phyloP scores from a whole-genome alignment of 805 yeast genomes.

The Ogataea nakhonphanomensis region DNA sequence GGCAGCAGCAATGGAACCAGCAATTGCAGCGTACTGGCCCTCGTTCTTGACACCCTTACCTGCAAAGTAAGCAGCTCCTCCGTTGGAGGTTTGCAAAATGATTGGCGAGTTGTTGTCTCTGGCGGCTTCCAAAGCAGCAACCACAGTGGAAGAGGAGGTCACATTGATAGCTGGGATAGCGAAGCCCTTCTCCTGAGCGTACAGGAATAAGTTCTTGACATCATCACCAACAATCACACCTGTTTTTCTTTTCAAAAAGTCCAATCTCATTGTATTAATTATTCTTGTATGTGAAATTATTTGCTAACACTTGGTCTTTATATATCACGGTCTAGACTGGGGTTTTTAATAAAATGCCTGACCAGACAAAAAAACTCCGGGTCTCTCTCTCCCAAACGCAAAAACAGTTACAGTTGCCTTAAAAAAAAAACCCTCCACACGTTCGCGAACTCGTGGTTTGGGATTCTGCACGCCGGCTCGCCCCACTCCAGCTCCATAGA shows the following conservation, averaged over 20 bases:
- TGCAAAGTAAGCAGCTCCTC: constrained; percentile 99
- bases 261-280: constrained; percentile 36
- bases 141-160: constrained; percentile 94
- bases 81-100: constrained; percentile 94
- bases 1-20: constrained; percentile 95
- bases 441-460: constrained; percentile 1
- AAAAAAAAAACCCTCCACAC: constrained; percentile 4
- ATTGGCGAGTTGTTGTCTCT: constrained; percentile 93
- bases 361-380: constrained; percentile 21
- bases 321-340: constrained; percentile 1
- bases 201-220: constrained; percentile 79
- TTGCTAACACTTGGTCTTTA: constrained; percentile 7
- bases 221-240: constrained; percentile 99
- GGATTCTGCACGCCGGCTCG: constrained; percentile 2
- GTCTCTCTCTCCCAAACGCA: constrained; percentile 21
- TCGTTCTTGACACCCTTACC: constrained; percentile 97
- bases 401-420: constrained; percentile 3
- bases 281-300: constrained; percentile 1
- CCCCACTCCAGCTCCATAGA: constrained; percentile 1
- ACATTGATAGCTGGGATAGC: constrained; percentile 99
- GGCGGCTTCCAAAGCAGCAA: constrained; percentile 96
- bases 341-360: constrained; percentile 4
- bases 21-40: constrained; percentile 91
- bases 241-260: constrained; percentile 81
- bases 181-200: constrained; percentile 88